Conservation (phyloP, 805 yeast species). For the Teunomyces lycoperdinae region DNA sequence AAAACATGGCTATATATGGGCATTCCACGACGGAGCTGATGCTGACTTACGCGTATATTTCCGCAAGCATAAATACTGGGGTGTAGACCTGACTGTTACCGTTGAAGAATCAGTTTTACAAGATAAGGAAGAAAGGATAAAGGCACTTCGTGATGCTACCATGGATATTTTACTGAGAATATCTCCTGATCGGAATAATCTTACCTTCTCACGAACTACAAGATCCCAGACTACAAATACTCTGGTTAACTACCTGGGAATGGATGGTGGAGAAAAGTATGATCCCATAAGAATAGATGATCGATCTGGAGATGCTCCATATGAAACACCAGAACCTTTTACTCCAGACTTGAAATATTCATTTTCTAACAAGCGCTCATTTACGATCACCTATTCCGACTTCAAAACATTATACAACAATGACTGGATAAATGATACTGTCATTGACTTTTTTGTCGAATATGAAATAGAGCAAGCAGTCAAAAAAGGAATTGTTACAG, state of each 20-base stretch:
- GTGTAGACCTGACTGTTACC: background rate
- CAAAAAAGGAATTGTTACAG: slow-evolving; percentile 18
- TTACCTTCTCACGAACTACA: slow-evolving; percentile 3
- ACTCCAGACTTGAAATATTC: slow-evolving; percentile 45
- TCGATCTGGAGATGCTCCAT: background rate
- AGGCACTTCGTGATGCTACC: background rate
- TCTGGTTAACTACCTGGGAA: background rate
- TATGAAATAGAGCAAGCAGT: slow-evolving; percentile 47
- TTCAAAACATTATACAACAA: slow-evolving; percentile 74
- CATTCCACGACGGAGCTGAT: slow-evolving; percentile 6
- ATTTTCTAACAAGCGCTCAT: slow-evolving; percentile 52
- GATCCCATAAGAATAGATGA: background rate
- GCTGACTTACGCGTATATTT: slow-evolving; percentile 6
- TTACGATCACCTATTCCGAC: slow-evolving; percentile 65
- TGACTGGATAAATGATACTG: slow-evolving; percentile 86
- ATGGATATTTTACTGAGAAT: background rate
- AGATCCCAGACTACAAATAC: slow-evolving; percentile 4
- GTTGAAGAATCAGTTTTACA: background rate
- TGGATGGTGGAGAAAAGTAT: background rate
- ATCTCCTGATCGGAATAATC: background rate
- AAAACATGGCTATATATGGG: slow-evolving; percentile 6
- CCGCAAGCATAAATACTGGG: slow-evolving; percentile 5
- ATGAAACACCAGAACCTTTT: slow-evolving; percentile 38
- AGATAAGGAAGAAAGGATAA: background rate
- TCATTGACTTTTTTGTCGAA: slow-evolving; percentile 80